These are phyloP conservation scores for Naegleria gruberi DNA, from an alignment of 208 protist genomes.

Conservation along the genomic window DNA sequence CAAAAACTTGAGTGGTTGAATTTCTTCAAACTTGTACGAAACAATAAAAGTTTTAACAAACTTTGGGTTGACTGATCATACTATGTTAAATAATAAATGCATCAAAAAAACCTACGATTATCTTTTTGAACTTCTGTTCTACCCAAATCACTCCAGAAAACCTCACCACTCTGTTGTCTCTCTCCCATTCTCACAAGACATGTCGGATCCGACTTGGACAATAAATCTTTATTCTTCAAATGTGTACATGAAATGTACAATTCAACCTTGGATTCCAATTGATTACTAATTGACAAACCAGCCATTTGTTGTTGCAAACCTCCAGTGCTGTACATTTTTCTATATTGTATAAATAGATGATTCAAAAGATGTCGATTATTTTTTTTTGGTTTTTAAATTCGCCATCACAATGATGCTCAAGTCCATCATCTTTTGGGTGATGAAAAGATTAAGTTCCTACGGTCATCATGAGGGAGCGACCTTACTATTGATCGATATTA, in stretches of 20 bases:
- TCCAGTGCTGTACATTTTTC: too few species aligned
- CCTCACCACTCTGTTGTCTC: not conserved
- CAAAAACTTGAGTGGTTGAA: not conserved
- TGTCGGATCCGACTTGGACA: not conserved
- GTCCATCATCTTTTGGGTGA: too few species aligned
- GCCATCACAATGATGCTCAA: too few species aligned
- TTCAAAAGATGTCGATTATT: too few species aligned
- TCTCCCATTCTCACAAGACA: not conserved
- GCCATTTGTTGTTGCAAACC: too few species aligned
- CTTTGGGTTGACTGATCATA: not conserved
- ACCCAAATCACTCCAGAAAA: not conserved
- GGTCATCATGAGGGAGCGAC: too few species aligned
- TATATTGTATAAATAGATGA: too few species aligned
- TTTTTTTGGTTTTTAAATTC: too few species aligned
- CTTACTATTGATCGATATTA: too few species aligned
- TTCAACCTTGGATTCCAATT: not conserved
- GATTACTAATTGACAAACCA: not conserved
- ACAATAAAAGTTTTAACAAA: not conserved
- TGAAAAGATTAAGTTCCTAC: too few species aligned
- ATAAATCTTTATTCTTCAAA: not conserved
- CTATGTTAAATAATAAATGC: not conserved
- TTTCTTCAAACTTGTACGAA: constrained; percentile 7
- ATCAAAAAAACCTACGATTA: not conserved
- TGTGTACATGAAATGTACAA: not conserved
- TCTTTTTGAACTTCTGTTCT: not conserved